These are phyloP conservation scores for Dimocarpus longan DNA, from an alignment of 345 rosid species.

Conservation along the genomic window DNA sequence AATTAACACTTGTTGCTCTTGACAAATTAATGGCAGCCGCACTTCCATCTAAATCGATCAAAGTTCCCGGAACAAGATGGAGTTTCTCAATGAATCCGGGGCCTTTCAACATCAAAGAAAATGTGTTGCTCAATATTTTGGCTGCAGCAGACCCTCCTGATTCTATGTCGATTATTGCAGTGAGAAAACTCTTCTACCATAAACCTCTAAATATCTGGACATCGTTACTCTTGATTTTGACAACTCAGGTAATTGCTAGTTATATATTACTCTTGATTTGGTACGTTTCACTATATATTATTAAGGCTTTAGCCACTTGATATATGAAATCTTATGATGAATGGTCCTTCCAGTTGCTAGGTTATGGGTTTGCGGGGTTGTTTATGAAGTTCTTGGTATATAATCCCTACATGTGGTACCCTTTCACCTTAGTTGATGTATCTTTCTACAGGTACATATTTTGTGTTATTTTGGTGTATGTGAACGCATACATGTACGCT, in stretches of 20 bases:
- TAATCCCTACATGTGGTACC: constrained; percentile 41
- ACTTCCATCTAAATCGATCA: constrained; percentile 9
- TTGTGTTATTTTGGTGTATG: background rate
- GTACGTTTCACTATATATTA: too few relatives aligned
- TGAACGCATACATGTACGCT: too few relatives aligned
- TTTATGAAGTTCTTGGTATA: too few relatives aligned
- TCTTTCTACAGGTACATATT: constrained; percentile 28
- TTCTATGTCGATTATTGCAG: constrained; percentile 12
- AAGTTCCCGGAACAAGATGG: constrained; percentile 27
- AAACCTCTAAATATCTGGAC: constrained; percentile 8
- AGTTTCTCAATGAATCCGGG: constrained; percentile 24
- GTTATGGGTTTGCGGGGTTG: too few relatives aligned
- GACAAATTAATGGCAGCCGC: constrained; percentile 34
- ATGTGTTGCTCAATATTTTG: constrained; percentile 28
- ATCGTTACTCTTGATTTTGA: constrained; percentile 26
- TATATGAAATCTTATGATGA: background rate
- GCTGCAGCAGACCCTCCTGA: constrained; percentile 12
- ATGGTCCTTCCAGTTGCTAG: constrained; percentile 28
- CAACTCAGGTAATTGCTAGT: constrained; percentile 26
- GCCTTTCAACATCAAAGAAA: too few relatives aligned
- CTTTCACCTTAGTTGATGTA: constrained; percentile 32
- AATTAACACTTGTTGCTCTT: constrained; percentile 19
- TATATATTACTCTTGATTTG: too few relatives aligned
- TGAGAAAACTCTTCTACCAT: constrained; percentile 29
- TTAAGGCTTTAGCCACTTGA: background rate